Evolutionary conservation across 2,329 filamentous ascomycete species (phyloP).

Genomic region (Clarireedia monteithiana): DNA sequence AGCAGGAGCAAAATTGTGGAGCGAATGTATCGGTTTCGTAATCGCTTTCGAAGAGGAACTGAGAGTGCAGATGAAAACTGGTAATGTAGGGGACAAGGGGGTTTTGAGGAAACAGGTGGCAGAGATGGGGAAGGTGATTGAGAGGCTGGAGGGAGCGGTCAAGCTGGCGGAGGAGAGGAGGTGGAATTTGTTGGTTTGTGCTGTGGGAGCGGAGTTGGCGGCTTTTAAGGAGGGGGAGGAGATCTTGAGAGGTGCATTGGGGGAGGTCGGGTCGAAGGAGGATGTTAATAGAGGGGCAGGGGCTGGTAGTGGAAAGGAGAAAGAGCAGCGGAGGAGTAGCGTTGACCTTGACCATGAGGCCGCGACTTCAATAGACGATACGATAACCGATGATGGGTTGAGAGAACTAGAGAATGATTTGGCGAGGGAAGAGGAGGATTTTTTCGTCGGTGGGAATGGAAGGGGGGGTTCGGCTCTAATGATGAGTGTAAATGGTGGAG

Average conservation of each 20-base stretch:
- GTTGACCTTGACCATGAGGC: background rate
- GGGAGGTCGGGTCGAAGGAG: background rate
- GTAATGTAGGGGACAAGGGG: constrained; percentile 32
- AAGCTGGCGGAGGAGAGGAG: constrained; percentile 49
- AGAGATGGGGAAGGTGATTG: constrained; percentile 49
- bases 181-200: constrained; percentile 70
- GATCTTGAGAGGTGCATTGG: constrained; percentile 40
- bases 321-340: background rate
- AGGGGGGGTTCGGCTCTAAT: background rate
- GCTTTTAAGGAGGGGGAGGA: constrained; percentile 54
- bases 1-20: constrained; percentile 61
- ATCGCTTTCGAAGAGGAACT: constrained; percentile 58
- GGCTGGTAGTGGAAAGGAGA: constrained; percentile 10
- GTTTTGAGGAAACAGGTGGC: constrained; percentile 39
- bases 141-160: constrained; percentile 46
- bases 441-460: background rate
- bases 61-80: constrained; percentile 43
- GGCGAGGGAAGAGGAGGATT: background rate
- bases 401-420: background rate
- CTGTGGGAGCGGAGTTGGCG: constrained; percentile 66
- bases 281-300: background rate
- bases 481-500: background rate
- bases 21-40: constrained; percentile 50
- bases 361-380: background rate
- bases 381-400: background rate